These are phyloP conservation scores for Wickerhamiella infanticola DNA, from an alignment of 1,139 yeast genomes.

Conservation along the genomic window DNA sequence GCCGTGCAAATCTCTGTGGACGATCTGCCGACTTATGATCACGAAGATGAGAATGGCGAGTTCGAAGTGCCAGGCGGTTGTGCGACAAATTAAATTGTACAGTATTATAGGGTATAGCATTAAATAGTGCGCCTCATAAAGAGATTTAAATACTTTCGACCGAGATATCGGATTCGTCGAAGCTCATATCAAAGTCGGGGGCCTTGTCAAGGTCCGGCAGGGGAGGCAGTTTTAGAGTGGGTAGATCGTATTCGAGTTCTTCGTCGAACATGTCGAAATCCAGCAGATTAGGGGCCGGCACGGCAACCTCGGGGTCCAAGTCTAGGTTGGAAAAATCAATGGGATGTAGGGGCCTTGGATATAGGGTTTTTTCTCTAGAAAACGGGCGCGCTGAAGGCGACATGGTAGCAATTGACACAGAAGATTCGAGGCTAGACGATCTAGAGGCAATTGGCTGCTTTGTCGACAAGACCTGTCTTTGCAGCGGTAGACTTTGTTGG, in stretches of 20 bases:
- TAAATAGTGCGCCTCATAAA: neutral
- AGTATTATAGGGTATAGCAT: neutral
- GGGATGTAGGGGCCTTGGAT: neutral
- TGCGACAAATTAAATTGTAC: neutral
- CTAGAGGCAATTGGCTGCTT: neutral
- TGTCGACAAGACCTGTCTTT: neutral
- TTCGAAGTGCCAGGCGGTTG: conserved; percentile 1
- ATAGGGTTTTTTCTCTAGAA: neutral
- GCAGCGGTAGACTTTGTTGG: neutral
- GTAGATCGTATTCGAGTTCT: neutral
- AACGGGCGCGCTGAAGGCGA: neutral
- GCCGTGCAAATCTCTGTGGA: neutral
- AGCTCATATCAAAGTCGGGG: neutral
- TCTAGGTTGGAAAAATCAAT: neutral
- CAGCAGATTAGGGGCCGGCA: neutral
- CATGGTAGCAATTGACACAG: neutral
- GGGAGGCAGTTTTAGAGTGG: neutral
- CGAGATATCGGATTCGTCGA: neutral
- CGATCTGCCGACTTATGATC: neutral
- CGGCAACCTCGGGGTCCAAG: neutral
- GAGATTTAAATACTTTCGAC: neutral
- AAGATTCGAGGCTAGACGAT: neutral
- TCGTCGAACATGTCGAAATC: neutral
- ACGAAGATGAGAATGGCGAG: conserved; percentile 5
- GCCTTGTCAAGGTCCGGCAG: neutral